Evolutionary conservation across 257 asterid species (phyloP).

Genomic region (Rubia yunnanensis): DNA sequence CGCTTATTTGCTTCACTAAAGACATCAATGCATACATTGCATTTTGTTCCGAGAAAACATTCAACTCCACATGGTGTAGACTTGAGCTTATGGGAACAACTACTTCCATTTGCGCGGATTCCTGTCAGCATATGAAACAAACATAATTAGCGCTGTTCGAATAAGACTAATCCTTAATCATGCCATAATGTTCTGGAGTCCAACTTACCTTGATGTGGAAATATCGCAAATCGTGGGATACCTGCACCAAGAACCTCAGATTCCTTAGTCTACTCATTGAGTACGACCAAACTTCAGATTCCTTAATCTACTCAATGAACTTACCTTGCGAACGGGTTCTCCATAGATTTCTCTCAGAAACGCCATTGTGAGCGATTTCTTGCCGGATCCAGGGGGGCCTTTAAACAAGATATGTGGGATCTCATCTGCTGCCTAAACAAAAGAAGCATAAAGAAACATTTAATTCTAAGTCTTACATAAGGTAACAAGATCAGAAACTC

Average conservation of each 20-base stretch:
- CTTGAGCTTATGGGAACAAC: slow-evolving; percentile 65
- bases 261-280: neutral
- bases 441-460: neutral
- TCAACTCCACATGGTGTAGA: slow-evolving; percentile 76
- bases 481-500: slow-evolving; percentile 13
- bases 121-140: slow-evolving; percentile 30
- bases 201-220: slow-evolving; percentile 56
- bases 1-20: slow-evolving; percentile 58
- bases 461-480: neutral
- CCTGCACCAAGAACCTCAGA: slow-evolving; percentile 33
- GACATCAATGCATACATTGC: slow-evolving; percentile 66
- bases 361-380: slow-evolving; percentile 60
- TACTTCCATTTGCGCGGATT: slow-evolving; percentile 52
- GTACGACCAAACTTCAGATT: neutral
- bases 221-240: slow-evolving; percentile 58
- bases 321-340: slow-evolving; percentile 54
- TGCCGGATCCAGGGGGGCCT: slow-evolving; percentile 78
- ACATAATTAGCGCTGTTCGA: neutral
- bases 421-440: slow-evolving; percentile 37
- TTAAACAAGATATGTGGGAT: slow-evolving; percentile 56
- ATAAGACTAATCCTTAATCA: neutral
- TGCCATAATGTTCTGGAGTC: neutral
- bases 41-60: slow-evolving; percentile 52
- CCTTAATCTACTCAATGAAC: slow-evolving; percentile 10
- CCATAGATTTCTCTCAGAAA: slow-evolving; percentile 68